Evolutionary conservation across 139 green algal genomes (phyloP).

Genomic region (Chlamydomonas sphaeroides): DNA sequence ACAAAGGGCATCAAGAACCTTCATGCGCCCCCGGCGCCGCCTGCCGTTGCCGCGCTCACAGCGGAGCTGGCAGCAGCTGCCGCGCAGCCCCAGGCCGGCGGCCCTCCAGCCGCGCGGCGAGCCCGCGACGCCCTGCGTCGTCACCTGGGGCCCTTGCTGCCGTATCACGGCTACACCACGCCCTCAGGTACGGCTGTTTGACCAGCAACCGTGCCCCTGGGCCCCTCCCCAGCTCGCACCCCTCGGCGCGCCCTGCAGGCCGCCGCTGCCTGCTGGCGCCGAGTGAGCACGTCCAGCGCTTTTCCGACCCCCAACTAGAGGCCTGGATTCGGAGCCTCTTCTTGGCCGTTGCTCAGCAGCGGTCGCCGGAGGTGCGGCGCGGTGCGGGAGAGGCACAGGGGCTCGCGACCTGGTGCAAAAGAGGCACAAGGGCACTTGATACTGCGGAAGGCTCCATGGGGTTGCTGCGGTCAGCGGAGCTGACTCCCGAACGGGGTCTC

Average conservation of each 20-base stretch:
- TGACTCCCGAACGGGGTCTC: no score
- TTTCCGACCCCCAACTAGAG: background rate
- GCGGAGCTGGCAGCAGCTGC: background rate
- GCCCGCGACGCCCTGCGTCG: background rate
- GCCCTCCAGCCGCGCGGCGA: no score
- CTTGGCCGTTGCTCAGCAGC: background rate
- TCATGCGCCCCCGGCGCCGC: background rate
- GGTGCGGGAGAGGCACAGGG: no score
- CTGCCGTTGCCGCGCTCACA: background rate
- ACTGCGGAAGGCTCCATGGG: no score
- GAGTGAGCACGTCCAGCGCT: background rate
- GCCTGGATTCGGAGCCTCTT: background rate
- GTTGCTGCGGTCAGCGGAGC: no score
- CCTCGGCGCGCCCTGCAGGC: background rate
- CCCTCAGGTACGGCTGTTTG: background rate
- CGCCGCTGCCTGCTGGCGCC: conserved; percentile 1
- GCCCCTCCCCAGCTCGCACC: background rate
- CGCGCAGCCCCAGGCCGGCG: no score
- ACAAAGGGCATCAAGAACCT: background rate
- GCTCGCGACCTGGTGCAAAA: no score
- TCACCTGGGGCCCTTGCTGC: background rate
- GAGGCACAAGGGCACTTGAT: no score
- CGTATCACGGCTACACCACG: background rate
- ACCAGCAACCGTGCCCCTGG: background rate
- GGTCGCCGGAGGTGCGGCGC: conserved; percentile 9